phyloP scores from a whole-genome alignment of 129 eudicot species.

The Pseudognaphalium luteoalbum region DNA sequence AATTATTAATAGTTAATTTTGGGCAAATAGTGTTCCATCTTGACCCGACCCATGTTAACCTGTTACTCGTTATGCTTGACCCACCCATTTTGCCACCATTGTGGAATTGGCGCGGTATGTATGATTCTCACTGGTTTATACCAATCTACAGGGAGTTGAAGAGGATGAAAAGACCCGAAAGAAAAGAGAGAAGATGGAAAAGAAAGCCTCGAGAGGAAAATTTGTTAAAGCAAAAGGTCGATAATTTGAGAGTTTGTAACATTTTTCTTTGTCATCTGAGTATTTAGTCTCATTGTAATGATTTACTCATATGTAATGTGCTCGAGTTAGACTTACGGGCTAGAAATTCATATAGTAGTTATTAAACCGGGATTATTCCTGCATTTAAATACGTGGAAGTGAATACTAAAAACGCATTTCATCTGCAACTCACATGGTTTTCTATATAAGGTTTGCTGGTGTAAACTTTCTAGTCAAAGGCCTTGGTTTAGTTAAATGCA shows the following conservation, averaged over 20 bases:
- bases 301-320: constrained; percentile 4
- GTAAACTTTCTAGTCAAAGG: constrained; percentile 6
- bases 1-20: background rate
- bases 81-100: background rate
- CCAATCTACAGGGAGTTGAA: constrained; percentile 54
- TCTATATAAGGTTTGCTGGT: constrained; percentile 10
- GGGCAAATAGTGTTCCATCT: background rate
- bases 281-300: constrained; percentile 18
- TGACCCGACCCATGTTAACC: background rate
- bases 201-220: constrained; percentile 76
- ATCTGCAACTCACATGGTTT: constrained; percentile 10
- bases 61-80: background rate
- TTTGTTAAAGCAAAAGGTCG: constrained; percentile 65
- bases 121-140: constrained; percentile 11
- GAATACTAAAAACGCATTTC: background rate
- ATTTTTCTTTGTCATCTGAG: constrained; percentile 14
- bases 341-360: background rate
- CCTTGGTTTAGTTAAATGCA: background rate
- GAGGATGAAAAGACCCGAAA: constrained; percentile 88
- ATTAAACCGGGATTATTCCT: background rate
- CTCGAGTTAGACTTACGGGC: constrained; percentile 6
- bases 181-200: constrained; percentile 95
- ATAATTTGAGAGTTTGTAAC: constrained; percentile 15
- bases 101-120: background rate
- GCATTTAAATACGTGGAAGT: constrained; percentile 2